A percentile compares a stretch with the other conserved stretches of the same genome.
Conservation (phyloP, 306 rosid genomes). For the apple (Malus domestica) region DNA sequence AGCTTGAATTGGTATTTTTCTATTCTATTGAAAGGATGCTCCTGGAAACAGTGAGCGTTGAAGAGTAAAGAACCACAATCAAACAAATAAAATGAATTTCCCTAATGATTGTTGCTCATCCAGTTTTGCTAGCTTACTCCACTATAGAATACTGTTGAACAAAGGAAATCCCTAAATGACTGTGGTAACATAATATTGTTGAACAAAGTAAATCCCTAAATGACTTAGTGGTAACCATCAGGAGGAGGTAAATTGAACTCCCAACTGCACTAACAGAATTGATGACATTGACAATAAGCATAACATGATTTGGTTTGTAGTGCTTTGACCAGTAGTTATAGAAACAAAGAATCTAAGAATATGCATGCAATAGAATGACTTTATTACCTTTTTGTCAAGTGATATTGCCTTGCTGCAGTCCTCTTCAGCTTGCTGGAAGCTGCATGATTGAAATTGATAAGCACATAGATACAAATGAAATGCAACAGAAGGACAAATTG, state of each 20-base stretch:
- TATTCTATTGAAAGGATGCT: not conserved
- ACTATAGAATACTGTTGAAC: not conserved
- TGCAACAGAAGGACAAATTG: constrained; percentile 3
- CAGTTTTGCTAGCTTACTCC: not conserved
- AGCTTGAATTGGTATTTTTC: not conserved
- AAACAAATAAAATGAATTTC: not conserved
- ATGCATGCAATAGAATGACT: not conserved
- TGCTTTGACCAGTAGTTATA: not conserved
- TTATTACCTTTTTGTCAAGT: constrained; percentile 73
- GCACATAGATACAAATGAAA: constrained; percentile 3
- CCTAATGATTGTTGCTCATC: not conserved
- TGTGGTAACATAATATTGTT: not conserved
- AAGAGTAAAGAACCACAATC: not conserved
- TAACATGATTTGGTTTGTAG: not conserved
- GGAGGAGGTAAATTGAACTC: not conserved
- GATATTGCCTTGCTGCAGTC: constrained; percentile 70
- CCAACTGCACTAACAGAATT: not conserved
- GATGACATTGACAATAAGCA: not conserved
- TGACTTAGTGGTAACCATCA: not conserved
- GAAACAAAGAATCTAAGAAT: not conserved
- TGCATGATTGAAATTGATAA: constrained; percentile 28
- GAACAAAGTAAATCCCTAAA: not conserved
- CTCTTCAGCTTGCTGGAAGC: constrained; percentile 87
- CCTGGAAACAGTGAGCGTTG: not conserved
- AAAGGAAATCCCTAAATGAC: not conserved